These are phyloP conservation scores for Clarireedia paspali DNA, from an alignment of 2,329 filamentous ascomycete species.

Conservation along the genomic window DNA sequence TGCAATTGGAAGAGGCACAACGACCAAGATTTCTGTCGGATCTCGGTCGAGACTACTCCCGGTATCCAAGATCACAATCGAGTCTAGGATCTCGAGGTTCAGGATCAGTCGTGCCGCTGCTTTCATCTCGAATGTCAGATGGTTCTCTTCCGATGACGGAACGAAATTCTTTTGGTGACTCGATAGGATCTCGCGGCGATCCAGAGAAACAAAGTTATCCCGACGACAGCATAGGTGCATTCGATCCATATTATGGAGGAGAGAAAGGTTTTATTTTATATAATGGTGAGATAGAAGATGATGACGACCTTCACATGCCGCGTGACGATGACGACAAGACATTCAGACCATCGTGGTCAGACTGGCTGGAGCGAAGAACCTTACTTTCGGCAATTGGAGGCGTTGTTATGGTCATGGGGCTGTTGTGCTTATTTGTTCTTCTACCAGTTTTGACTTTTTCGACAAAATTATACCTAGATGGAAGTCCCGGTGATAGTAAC, in stretches of 20 bases:
- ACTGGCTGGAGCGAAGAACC: conserved; percentile 37
- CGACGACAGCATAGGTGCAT: conserved; percentile 39
- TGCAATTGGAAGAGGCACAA: conserved; percentile 8
- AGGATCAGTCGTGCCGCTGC: neutral
- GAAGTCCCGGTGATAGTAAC: neutral
- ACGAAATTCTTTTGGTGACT: conserved; percentile 19
- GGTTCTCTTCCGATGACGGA: conserved; percentile 13
- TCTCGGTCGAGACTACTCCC: conserved; percentile 27
- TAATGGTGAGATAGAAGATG: conserved; percentile 41
- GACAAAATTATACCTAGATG: conserved; percentile 15
- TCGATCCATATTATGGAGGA: conserved; percentile 34
- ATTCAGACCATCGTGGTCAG: conserved; percentile 34
- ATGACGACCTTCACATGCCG: conserved; percentile 48
- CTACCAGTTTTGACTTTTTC: conserved; percentile 41
- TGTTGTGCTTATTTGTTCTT: conserved; percentile 42
- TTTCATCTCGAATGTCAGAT: neutral
- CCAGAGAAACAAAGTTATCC: conserved; percentile 34
- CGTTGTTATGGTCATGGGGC: conserved; percentile 39
- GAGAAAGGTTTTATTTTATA: conserved; percentile 35
- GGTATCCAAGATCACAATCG: conserved; percentile 21
- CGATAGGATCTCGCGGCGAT: conserved; percentile 18
- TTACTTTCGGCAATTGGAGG: conserved; percentile 31
- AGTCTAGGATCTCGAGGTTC: neutral
- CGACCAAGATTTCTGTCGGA: conserved; percentile 19
- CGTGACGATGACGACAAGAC: conserved; percentile 38